phyloP scores from a whole-genome alignment of 441 rosid species.

The Croton setiger region DNA sequence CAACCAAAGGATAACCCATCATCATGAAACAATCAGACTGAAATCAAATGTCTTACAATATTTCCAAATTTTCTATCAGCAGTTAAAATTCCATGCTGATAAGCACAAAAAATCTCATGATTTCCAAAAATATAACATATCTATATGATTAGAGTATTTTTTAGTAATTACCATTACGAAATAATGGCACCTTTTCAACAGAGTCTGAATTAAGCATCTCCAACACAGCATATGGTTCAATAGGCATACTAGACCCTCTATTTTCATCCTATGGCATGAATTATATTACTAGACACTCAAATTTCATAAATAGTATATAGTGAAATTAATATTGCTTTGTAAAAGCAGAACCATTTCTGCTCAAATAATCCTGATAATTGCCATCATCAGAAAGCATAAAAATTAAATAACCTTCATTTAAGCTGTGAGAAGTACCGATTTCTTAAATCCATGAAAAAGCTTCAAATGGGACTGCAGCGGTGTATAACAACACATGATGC shows the following conservation, averaged over 20 bases:
- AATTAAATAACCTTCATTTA: not conserved
- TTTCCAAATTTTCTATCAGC: not conserved
- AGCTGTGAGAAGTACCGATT: not conserved
- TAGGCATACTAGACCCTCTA: not conserved
- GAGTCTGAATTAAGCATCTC: not conserved
- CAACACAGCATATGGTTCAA: not conserved
- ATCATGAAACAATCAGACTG: not conserved
- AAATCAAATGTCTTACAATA: slow-evolving; percentile 2
- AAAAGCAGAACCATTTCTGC: not conserved
- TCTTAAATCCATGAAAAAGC: no score
- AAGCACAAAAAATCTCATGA: not conserved
- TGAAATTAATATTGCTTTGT: not conserved
- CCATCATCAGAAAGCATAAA: no score
- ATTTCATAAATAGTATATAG: not conserved
- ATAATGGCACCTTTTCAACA: no score
- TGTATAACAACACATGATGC: no score
- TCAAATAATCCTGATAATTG: no score
- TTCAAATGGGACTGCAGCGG: no score
- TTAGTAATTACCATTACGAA: not conserved
- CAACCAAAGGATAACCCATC: not conserved
- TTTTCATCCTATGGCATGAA: not conserved
- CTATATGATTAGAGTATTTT: not conserved
- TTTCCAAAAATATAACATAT: not conserved
- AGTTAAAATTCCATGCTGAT: not conserved
- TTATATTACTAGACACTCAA: not conserved